A percentile compares a stretch with the other conserved stretches of the same genome.
Conservation (phyloP, 208 protist genomes). For the Balamuthia mandrillaris region DNA sequence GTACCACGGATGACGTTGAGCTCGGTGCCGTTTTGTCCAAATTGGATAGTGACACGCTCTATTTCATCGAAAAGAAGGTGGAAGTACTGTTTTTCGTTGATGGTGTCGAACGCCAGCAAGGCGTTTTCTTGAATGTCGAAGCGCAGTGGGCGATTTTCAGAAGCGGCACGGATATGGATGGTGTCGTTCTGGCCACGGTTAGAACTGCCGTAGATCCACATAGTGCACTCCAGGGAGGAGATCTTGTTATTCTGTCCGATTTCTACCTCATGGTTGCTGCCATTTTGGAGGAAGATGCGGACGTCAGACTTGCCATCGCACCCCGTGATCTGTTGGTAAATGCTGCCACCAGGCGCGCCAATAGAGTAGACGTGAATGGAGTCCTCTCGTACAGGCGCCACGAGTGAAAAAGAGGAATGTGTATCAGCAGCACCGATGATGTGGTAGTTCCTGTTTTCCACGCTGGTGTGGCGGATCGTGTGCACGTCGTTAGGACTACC, state of each 20-base stretch:
- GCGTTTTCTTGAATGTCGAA: slow-evolving; percentile 28
- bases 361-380: not conserved
- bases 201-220: not conserved
- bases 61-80: slow-evolving; percentile 23
- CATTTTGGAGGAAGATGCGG: not conserved
- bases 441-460: not conserved
- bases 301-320: slow-evolving; percentile 27
- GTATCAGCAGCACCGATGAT: not conserved
- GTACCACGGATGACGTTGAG: not conserved
- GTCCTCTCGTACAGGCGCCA: not conserved
- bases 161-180: not conserved
- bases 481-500: not conserved
- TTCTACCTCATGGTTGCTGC: not conserved
- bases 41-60: not conserved
- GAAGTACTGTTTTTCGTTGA: not conserved
- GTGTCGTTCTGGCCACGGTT: not conserved
- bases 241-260: not conserved
- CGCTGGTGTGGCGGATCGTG: not conserved
- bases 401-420: not conserved
- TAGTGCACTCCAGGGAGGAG: not conserved
- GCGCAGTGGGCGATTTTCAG: not conserved
- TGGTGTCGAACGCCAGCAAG: not conserved
- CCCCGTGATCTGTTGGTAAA: slow-evolving; percentile 4
- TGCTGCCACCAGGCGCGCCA: slow-evolving; percentile 1
- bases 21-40: not conserved